phyloP scores from a whole-genome alignment of 768 basidiomycete species.

The Cystobasidium ongulense region DNA sequence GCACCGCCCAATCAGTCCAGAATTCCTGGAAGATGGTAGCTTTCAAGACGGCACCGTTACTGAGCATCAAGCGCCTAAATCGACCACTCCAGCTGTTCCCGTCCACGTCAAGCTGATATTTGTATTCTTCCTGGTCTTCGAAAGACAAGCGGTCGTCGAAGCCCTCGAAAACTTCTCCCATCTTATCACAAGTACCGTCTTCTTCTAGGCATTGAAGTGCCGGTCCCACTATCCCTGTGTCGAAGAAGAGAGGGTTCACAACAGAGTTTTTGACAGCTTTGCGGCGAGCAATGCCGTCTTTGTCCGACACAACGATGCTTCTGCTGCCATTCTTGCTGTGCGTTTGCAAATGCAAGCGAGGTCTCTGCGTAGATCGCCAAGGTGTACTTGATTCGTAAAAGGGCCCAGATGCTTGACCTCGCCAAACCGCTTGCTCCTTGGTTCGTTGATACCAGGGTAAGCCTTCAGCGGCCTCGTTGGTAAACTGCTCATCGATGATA shows the following conservation, averaged over 20 bases:
- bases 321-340: slow-evolving; percentile 33
- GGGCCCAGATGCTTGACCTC: slow-evolving; percentile 47
- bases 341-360: slow-evolving; percentile 37
- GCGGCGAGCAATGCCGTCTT: slow-evolving; percentile 24
- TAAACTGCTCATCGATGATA: slow-evolving; percentile 41
- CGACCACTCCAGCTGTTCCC: slow-evolving; percentile 40
- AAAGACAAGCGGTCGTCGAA: slow-evolving; percentile 39
- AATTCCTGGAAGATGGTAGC: slow-evolving; percentile 40
- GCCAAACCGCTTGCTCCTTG: slow-evolving; percentile 46
- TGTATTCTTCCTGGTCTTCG: slow-evolving; percentile 37
- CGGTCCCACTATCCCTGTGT: slow-evolving; percentile 39
- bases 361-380: slow-evolving; percentile 42
- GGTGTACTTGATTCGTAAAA: slow-evolving; percentile 37
- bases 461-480: slow-evolving; percentile 36
- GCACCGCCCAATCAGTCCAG: slow-evolving; percentile 40
- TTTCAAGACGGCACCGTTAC: slow-evolving; percentile 38
- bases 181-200: slow-evolving; percentile 40
- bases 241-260: slow-evolving; percentile 39
- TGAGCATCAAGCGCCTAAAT: slow-evolving; percentile 38
- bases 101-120: slow-evolving; percentile 39
- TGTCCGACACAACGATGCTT: slow-evolving; percentile 35
- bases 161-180: slow-evolving; percentile 37
- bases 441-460: slow-evolving; percentile 47
- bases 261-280: slow-evolving; percentile 30
- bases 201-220: slow-evolving; percentile 40